These are phyloP conservation scores for Arxiozyma heterogenica DNA, from an alignment of 1,139 yeast genomes.

Conservation along the genomic window DNA sequence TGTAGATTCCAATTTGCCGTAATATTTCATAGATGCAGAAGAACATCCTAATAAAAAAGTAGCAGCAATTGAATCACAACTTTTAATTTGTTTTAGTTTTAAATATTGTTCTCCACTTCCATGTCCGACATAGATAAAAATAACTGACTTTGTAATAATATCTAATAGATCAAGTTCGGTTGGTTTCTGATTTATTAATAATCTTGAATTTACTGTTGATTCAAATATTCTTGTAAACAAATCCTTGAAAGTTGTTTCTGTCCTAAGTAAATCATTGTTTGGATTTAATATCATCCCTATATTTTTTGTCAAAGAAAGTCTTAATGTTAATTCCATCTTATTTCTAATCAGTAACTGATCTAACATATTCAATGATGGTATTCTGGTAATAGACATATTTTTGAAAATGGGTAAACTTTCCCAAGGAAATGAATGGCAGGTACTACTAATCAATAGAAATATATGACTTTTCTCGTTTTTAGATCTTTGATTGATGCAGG, in stretches of 20 bases:
- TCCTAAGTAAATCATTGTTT: slow-evolving; percentile 60
- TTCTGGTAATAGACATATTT: slow-evolving; percentile 53
- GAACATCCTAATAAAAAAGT: slow-evolving; percentile 83
- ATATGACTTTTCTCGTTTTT: slow-evolving; percentile 39
- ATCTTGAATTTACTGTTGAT: slow-evolving; percentile 40
- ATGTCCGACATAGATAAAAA: slow-evolving; percentile 85
- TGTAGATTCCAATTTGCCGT: slow-evolving; percentile 59
- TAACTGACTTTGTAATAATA: slow-evolving; percentile 36
- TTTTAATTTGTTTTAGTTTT: slow-evolving; percentile 41
- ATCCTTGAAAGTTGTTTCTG: slow-evolving; percentile 52
- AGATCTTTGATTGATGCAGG: neutral
- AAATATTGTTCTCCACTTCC: slow-evolving; percentile 90
- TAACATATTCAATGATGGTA: slow-evolving; percentile 58
- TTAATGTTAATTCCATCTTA: slow-evolving; percentile 12
- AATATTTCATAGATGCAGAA: slow-evolving; percentile 57
- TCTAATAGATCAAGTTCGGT: slow-evolving; percentile 40
- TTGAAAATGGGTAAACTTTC: slow-evolving; percentile 60
- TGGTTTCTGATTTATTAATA: slow-evolving; percentile 50
- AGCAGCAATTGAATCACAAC: slow-evolving; percentile 47
- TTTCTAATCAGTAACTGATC: slow-evolving; percentile 34
- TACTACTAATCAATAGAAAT: slow-evolving; percentile 58
- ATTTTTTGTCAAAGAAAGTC: slow-evolving; percentile 14
- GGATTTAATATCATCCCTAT: slow-evolving; percentile 61
- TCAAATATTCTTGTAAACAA: slow-evolving; percentile 32
- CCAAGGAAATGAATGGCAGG: slow-evolving; percentile 74